Evolutionary conservation across 1,284 basidiomycete genomes (phyloP), one percentile per base, ranked within the genome.

Genomic region (Ustilago sp.): DNA sequence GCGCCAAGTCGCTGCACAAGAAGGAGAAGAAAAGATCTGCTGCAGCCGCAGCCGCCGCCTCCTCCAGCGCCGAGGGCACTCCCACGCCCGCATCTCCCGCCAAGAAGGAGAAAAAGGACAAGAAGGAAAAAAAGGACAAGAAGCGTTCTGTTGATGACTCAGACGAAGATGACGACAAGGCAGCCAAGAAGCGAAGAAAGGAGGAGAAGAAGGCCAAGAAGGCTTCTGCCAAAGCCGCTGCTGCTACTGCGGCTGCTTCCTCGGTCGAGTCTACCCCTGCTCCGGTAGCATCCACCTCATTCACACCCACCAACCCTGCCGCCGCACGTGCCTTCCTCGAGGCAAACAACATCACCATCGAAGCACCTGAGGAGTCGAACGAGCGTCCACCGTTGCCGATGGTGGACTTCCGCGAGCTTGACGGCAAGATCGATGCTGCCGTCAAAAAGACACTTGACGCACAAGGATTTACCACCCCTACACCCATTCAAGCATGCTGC

Each of bases 401-500:
- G 68, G 89, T 93, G 53, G 89, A 91, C 9, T 97, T 99, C 86
- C 87, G 89, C 52, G 91, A 93, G 74, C 89, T 94, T 1, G 88
- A 90, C 5, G 88, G 88, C 45, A 89, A 96, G 62, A 91, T 92
- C 15, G 86, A 88, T 5, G 87, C 89, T 13, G 89, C 95, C 31
- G 89, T 86, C 51, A 81, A 78, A 53, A 72, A 79, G 88, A 66
- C 86, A 86, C 11, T 92, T 91, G 23, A 92, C 94, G 69, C 87
- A 86, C 66, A 87, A 39, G 83, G 89, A 9, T 99, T 96, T 88
- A 90, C 91, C 67, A 91, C 93, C 80, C 97, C 97, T 0, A 97
- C 95, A 0, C 94, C 96, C 0, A 95, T 99, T 68, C 96, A 99
- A 86, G 92, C 94, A 5, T 97, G 94, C 82, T 92, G 95, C 38